Conservation (phyloP, 306 rosid genomes). For the Benincasa hispida region DNA sequence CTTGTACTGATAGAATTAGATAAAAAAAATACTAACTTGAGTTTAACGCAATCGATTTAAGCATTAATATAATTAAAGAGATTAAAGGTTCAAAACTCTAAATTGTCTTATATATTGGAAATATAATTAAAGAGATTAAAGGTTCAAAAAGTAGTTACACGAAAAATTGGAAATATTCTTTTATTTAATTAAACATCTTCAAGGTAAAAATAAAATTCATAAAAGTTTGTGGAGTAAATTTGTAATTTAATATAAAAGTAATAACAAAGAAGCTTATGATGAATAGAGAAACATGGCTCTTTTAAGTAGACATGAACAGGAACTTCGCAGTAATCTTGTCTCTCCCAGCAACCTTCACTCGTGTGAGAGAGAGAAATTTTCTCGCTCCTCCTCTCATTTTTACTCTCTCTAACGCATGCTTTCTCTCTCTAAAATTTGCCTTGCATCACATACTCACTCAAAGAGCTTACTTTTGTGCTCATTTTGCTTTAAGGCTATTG, state of each 20-base stretch:
- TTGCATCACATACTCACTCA: background rate
- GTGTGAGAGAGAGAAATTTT: background rate
- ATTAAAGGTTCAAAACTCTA: no score
- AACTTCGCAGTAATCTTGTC: slow-evolving; percentile 18
- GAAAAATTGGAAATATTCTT: background rate
- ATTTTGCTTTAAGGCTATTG: background rate
- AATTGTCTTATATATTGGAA: no score
- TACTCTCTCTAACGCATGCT: slow-evolving; percentile 6
- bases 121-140: no score
- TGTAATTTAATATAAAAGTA: background rate
- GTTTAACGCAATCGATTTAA: no score
- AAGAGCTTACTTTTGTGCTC: background rate
- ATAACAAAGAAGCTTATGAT: background rate
- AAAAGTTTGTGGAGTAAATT: background rate
- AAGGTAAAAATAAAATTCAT: no score
- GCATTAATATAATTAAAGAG: no score
- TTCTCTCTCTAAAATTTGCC: background rate
- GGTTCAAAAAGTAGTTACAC: no score
- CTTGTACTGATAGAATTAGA: background rate
- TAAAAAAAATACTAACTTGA: no score
- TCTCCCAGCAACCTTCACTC: slow-evolving; percentile 5
- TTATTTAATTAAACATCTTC: no score
- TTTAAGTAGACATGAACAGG: slow-evolving; percentile 23
- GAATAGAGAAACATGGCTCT: slow-evolving; percentile 24
- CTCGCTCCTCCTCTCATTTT: background rate